These are phyloP conservation scores for Paxillus involutus DNA, from an alignment of 768 basidiomycete species.

Conservation along the genomic window DNA sequence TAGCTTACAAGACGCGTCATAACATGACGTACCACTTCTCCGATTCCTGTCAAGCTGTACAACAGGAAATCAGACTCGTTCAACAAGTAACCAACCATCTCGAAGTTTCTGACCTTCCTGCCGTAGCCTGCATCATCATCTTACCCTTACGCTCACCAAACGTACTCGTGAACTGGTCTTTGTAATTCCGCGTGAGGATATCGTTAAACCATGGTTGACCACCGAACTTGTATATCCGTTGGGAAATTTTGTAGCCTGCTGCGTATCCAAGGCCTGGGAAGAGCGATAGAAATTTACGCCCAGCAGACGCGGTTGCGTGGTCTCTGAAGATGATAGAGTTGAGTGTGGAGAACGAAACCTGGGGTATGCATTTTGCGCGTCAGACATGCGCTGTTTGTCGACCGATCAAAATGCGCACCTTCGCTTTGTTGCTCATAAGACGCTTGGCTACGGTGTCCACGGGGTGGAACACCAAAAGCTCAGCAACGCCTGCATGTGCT, in stretches of 20 bases:
- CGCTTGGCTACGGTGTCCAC: conserved; percentile 99
- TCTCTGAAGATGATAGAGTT: conserved; percentile 88
- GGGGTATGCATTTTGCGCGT: not conserved
- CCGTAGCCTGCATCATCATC: conserved; percentile 92
- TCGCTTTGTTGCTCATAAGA: conserved; percentile 95
- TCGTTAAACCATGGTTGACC: conserved; percentile 99
- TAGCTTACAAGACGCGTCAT: not conserved
- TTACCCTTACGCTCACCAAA: conserved; percentile 97
- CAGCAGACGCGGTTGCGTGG: conserved; percentile 64
- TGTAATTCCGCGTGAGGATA: conserved; percentile 79
- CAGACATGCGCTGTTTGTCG: not conserved
- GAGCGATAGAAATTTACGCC: conserved; percentile 79
- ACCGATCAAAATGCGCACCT: conserved; percentile 40
- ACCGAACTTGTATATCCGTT: conserved; percentile 96
- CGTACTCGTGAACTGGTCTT: conserved; percentile 71
- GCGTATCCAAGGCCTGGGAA: conserved; percentile 99
- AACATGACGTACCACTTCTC: conserved; percentile 80
- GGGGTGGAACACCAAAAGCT: conserved; percentile 93
- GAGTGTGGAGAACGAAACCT: conserved; percentile 66
- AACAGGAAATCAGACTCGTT: not conserved
- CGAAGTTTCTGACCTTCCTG: conserved; percentile 69
- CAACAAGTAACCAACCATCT: not conserved
- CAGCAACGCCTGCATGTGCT: conserved; percentile 72
- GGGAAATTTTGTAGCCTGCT: conserved; percentile 94
- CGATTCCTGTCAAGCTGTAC: conserved; percentile 70